Conservation (phyloP, 2,329 filamentous ascomycete genomes). For the Aureobasidium sp. region DNA sequence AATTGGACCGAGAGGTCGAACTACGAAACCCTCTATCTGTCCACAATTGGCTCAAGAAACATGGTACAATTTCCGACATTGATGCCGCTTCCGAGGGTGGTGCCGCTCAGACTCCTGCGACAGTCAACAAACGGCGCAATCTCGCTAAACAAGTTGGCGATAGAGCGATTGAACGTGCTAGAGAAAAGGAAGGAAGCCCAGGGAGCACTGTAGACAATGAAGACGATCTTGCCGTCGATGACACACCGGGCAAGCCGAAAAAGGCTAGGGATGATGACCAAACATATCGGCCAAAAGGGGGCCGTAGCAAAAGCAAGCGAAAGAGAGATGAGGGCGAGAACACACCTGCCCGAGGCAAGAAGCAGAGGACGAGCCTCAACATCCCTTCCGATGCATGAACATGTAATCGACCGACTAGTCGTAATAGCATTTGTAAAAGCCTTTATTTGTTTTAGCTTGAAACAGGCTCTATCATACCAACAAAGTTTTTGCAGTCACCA, state of each 20-base stretch:
- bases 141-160: conserved; percentile 29
- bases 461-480: background rate
- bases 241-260: conserved; percentile 29
- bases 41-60: conserved; percentile 72
- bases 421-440: background rate
- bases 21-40: conserved; percentile 81
- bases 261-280: conserved; percentile 32
- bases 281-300: conserved; percentile 41
- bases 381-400: background rate
- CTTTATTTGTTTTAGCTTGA: background rate
- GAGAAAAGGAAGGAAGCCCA: conserved; percentile 25
- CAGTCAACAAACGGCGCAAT: conserved; percentile 37
- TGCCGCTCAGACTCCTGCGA: conserved; percentile 70
- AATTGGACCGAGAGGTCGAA: conserved; percentile 40
- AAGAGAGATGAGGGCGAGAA: conserved; percentile 20
- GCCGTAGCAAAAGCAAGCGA: conserved; percentile 38
- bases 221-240: conserved; percentile 27
- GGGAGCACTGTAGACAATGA: conserved; percentile 25
- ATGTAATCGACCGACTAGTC: background rate
- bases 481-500: background rate
- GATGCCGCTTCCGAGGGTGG: conserved; percentile 34
- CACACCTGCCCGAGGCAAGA: conserved; percentile 15
- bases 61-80: conserved; percentile 15
- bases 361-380: conserved; percentile 17
- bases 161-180: conserved; percentile 25